Evolutionary conservation across 331 rosid species (phyloP).

Genomic region (Malus hybrid): DNA sequence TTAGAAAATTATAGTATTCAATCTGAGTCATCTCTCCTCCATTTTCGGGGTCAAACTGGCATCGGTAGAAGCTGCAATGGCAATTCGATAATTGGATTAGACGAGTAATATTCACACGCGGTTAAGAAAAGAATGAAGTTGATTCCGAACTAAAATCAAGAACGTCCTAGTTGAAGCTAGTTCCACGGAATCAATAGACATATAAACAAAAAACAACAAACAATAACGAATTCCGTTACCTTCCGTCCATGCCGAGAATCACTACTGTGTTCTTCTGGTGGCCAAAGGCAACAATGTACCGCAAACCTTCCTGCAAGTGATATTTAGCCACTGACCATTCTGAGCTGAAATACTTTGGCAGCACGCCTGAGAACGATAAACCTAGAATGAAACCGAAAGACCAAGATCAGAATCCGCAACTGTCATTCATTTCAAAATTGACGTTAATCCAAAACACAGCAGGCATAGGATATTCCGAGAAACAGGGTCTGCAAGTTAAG

Average conservation of each 20-base stretch:
- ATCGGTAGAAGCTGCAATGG: conserved; percentile 65
- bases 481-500: neutral
- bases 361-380: conserved; percentile 42
- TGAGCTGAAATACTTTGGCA: conserved; percentile 72
- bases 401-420: neutral
- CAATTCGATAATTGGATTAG: conserved; percentile 6
- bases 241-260: conserved; percentile 88
- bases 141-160: no score
- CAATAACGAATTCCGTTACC: conserved; percentile 21
- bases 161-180: no score
- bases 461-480: neutral
- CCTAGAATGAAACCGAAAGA: neutral
- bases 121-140: neutral
- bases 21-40: conserved; percentile 68
- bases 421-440: neutral
- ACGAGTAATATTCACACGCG: neutral
- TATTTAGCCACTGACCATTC: conserved; percentile 85
- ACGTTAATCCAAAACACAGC: neutral
- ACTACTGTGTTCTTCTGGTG: conserved; percentile 67
- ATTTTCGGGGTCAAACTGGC: conserved; percentile 54
- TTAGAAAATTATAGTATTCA: conserved; percentile 56
- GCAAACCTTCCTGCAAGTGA: conserved; percentile 61
- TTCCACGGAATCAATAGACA: no score
- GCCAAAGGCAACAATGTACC: conserved; percentile 60
- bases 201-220: neutral